These are phyloP conservation scores for Cymbopogon citratus DNA, from an alignment of 176 grass and related monocot genomes.

Conservation along the genomic window DNA sequence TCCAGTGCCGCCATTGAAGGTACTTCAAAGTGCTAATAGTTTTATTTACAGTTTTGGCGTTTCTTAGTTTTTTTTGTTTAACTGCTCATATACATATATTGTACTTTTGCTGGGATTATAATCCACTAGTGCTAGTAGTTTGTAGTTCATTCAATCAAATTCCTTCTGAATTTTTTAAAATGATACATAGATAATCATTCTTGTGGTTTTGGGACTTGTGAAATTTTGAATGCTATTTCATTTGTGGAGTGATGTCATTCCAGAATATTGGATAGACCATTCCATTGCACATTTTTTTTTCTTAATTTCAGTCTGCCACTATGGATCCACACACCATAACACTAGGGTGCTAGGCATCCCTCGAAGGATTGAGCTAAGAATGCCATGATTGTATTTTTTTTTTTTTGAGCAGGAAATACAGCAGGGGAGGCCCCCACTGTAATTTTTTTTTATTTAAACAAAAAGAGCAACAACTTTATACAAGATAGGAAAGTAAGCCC, in stretches of 20 bases:
- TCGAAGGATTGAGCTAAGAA: neutral
- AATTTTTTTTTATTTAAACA: too few relatives aligned
- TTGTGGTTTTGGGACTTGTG: neutral
- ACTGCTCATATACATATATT: neutral
- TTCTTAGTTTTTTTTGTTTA: neutral
- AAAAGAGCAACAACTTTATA: too few relatives aligned
- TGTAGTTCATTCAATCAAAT: slow-evolving; percentile 1
- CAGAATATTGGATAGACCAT: neutral
- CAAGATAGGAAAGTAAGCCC: too few relatives aligned
- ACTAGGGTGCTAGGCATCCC: neutral
- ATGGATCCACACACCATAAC: neutral
- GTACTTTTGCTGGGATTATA: neutral
- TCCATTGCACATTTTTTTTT: neutral
- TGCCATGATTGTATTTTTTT: neutral
- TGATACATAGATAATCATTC: neutral
- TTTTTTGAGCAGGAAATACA: too few relatives aligned
- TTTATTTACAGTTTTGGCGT: neutral
- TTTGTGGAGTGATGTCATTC: neutral
- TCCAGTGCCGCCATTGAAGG: slow-evolving; percentile 79
- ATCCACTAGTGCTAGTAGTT: neutral
- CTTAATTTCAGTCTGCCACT: neutral
- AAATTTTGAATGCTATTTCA: neutral
- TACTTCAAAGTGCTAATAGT: slow-evolving; percentile 22
- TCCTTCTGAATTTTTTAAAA: neutral
- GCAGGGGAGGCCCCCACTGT: too few relatives aligned